Evolutionary conservation across 2,329 filamentous ascomycete genomes (phyloP).

Genomic region (Cordyceps farinosa): DNA sequence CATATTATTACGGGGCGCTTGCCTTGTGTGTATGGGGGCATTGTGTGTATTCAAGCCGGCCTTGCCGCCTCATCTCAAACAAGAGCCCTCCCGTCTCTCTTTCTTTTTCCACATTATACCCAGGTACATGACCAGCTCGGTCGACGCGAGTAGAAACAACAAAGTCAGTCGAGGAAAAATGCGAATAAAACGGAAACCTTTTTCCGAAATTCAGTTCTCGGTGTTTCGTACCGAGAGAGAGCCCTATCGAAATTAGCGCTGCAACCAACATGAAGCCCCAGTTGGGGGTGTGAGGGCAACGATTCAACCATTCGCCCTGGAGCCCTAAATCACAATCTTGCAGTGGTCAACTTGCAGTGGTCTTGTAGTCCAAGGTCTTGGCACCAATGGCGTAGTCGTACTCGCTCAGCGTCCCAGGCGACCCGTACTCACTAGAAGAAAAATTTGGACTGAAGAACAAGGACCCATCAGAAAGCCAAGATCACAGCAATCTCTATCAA

Average conservation of each 20-base stretch:
- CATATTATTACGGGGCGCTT: not conserved
- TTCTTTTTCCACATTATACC: not conserved
- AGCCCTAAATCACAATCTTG: not conserved
- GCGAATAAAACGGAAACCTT: not conserved
- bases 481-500: conserved; percentile 4
- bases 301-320: not conserved
- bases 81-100: not conserved
- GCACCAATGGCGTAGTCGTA: not conserved
- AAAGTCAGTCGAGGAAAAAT: not conserved
- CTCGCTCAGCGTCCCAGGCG: not conserved
- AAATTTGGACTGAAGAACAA: not conserved
- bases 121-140: not conserved
- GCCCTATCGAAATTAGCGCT: conserved; percentile 1
- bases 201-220: not conserved
- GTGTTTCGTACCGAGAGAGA: not conserved
- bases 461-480: conserved; percentile 2
- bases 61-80: not conserved
- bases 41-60: not conserved
- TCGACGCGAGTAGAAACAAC: too few species aligned
- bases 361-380: not conserved
- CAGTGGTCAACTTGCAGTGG: not conserved
- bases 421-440: not conserved
- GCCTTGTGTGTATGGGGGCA: not conserved
- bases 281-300: not conserved
- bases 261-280: not conserved